These are phyloP conservation scores for Glomus cerebriforme DNA, from an alignment of 192 early-diverging fungal genomes.

Conservation along the genomic window DNA sequence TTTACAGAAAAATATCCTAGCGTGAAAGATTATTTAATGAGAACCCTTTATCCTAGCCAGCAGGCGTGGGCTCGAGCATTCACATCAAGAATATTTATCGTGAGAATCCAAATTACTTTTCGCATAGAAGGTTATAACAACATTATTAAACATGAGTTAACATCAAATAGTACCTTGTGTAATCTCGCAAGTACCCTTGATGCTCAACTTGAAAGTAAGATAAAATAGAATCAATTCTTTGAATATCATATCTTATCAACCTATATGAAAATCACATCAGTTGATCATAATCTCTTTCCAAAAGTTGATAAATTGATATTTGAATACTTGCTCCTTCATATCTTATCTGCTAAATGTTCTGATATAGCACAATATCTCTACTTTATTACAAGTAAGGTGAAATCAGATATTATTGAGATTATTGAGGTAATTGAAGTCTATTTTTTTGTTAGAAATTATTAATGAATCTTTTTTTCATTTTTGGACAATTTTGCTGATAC, in stretches of 20 bases:
- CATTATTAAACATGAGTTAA: constrained; percentile 1
- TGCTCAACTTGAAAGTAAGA: background rate
- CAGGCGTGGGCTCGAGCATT: background rate
- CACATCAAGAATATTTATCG: background rate
- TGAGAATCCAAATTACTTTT: background rate
- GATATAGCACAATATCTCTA: too few relatives aligned
- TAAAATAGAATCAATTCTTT: background rate
- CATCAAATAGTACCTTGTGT: background rate
- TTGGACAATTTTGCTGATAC: too few relatives aligned
- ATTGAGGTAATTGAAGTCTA: too few relatives aligned
- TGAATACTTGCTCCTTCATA: background rate
- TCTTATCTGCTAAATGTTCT: too few relatives aligned
- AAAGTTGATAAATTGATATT: background rate
- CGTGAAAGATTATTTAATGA: background rate
- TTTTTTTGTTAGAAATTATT: too few relatives aligned
- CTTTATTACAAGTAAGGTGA: too few relatives aligned
- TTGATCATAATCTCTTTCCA: background rate
- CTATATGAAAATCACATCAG: too few relatives aligned
- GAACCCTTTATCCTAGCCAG: constrained; percentile 8
- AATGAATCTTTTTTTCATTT: too few relatives aligned
- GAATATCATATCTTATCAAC: constrained; percentile 4
- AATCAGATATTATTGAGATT: too few relatives aligned
- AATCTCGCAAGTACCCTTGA: background rate
- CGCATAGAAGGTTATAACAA: constrained; percentile 2
- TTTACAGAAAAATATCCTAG: background rate